Evolutionary conservation across 768 basidiomycete genomes (phyloP).

Genomic region (Lactifluus piperatus): DNA sequence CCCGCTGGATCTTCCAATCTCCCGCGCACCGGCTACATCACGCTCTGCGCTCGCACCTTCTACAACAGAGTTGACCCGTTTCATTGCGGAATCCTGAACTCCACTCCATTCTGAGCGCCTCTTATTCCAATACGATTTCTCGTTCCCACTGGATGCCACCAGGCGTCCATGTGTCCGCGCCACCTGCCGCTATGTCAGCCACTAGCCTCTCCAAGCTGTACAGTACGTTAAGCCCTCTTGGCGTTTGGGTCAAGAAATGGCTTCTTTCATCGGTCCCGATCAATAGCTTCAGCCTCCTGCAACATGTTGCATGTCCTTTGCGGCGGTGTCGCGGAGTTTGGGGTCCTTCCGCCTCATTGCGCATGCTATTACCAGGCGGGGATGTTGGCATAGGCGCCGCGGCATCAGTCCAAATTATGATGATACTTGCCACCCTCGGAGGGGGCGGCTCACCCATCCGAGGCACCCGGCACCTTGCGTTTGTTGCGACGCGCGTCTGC

Average conservation of each 20-base stretch:
- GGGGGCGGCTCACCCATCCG: conserved; percentile 15
- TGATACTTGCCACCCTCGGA: conserved; percentile 13
- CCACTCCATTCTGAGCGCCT: conserved; percentile 7
- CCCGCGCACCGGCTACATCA: conserved; percentile 14
- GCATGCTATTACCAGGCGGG: conserved; percentile 15
- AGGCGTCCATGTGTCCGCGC: conserved; percentile 17
- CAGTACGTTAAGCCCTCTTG: conserved; percentile 8
- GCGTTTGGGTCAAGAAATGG: background rate
- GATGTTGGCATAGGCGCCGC: conserved; percentile 16
- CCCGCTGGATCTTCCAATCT: conserved; percentile 10
- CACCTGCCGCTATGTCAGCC: conserved; percentile 14
- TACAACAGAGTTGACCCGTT: conserved; percentile 1
- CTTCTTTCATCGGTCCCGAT: conserved; percentile 4
- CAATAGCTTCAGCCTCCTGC: background rate
- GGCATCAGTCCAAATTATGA: conserved; percentile 14
- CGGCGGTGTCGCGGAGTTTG: conserved; percentile 17
- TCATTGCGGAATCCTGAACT: conserved; percentile 4
- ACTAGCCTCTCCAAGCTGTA: conserved; percentile 5
- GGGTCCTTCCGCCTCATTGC: conserved; percentile 9
- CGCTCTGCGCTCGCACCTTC: background rate
- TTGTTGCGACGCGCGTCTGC: conserved; percentile 15
- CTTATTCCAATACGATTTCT: conserved; percentile 7
- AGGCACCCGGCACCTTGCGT: conserved; percentile 18
- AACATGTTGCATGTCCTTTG: conserved; percentile 1
- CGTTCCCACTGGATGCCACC: conserved; percentile 19